Evolutionary conservation across 2,329 filamentous ascomycete species (phyloP), one percentile per base, ranked within the genome.

Genomic region (Emmonsiellopsis sp.): DNA sequence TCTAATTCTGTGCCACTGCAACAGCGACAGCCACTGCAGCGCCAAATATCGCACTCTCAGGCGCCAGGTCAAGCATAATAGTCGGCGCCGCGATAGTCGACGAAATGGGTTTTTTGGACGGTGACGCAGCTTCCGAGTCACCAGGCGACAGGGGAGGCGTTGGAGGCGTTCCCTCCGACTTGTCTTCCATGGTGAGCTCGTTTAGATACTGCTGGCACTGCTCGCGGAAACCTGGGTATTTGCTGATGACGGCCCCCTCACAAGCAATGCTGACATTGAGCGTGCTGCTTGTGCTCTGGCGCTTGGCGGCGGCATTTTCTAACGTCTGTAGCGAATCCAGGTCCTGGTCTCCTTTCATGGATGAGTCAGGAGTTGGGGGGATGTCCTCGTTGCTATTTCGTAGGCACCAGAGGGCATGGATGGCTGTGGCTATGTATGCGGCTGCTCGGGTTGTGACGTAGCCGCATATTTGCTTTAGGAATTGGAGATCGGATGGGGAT

Each of bases 341-440:
- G 10, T 55, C 53, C 35, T 48, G 57, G 7, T 26, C 20, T 26
- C 20, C 20, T 26, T 26, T 26, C 48, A 52, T 56, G 7, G 59
- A 57, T 1, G 60, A 57, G 3, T 62, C 58, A 3, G 61, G 44
- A 7, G 57, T 59, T 1, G 64, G 58, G 7, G 59, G 53, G 3
- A 53, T 37, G 6, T 52, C 47, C 58, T 82, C 79, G 7, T 71
- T 70, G 13, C 74, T 70, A 40, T 75, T 78, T 53, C 78, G 74
- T 11, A 84, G 66, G 10, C 69, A 71, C 78, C 81, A 84, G 38
- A 85, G 72, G 32, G 81, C 80, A 62, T 85, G 81, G 31, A 85
- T 79, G 2, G 79, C 80, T 1, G 79, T 79, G 1, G 82, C 80
- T n/a, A 85, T 73, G 59, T 82, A 84, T 1, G 77, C 80, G 2